Base-by-base conservation (phyloP, 257 asterid genomes). In the Fraxinus americana region DNA sequence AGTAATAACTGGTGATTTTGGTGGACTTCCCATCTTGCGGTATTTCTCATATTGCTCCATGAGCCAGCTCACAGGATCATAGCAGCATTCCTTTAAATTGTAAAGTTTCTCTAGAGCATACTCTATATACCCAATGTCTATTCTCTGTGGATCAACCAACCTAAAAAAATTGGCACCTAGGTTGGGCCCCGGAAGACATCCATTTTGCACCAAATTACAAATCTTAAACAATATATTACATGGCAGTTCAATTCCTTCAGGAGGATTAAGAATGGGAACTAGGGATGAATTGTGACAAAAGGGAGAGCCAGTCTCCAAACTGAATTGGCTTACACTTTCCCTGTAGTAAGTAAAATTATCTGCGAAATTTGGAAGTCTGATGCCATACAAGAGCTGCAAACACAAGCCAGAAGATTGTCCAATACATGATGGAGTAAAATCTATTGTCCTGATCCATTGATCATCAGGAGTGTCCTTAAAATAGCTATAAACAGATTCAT, bases 371-470 rank as follows among this genome's bases (percentile, higher is more conserved):
- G 99, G 97, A 79, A 95, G 92, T 21, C 19, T 76, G 83, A 78
- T 79, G 57, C 78, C 87, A 7, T 25, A 16, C 30, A 89, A 91
- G 76, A 95, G 88, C 87, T 89, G 85, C 74, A 95, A 83, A 77
- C 97, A 93, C 77, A 95, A 45, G 21, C 97, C 90, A 27, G 99
- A 93, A 70, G 99, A 89, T 72, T 91, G 97, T 59, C 99, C 99
- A 17, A 93, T 90, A 72, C 81, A 79, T n/a, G 84, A 85, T 52
- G 81, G 68, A 54, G 98, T 84, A 73, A 91, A 95, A 77, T 95
- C 98, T 3, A 93, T 86, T 14, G 99, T 93, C 78, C 99, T 89
- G n/a, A 91, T 83, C 97, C 98, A 95, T 77, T 90, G 97, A 36
- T 93, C 98, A 70, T 93, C 97, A 27, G 84, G 90, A 66, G 88